Base-by-base conservation (phyloP, 306 rosid genomes). In the Trichosanthes truncata region DNA sequence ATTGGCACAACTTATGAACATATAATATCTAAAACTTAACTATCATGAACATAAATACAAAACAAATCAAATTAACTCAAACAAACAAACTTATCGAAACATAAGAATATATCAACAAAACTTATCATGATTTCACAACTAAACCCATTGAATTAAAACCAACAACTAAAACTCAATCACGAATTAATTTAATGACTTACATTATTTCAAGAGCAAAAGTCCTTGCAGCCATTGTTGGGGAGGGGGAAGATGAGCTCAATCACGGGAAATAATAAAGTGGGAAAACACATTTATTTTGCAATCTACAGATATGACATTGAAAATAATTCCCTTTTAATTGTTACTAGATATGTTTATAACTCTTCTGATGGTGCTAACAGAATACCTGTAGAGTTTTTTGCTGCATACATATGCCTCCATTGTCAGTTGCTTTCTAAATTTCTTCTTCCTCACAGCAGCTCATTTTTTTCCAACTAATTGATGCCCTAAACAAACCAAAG, bases 401-500 rank as follows among this genome's bases (percentile, higher is more conserved):
- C 82, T 67, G 71, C 79, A 75, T 57, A 83, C 52, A 43, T n/a
- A n/a, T 77, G 80, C 72, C 72, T 84, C 89, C 86, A 77, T 82
- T 79, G 51, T 89, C 86, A 67, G 88, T 62, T 74, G 78, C 53
- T 79, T 75, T 84, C 55, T 84, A 76, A 74, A 76, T 46, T 41
- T 91, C 94, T 82, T 87, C 81, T 43, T 81, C 83, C 61, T 78
- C 88, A 86, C 94, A 93, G 86, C 93, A 91, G 86, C 91, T 85
- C 96, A 93, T 93, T 75, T 80, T 86, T 80, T 81, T 82, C 78
- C 61, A n/a, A 49, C 78, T 49, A 73, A 17, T 25, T 4, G 38
- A 73, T 48, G 43, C 26, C 78, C 78, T 74, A 74, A 55, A 74
- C 18, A 31, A 9, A 51, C 78, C 63, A 35, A 74, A 48, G 59